Percentiles rank a stretch among this genome's conserved stretches.
Evolutionary conservation across 768 basidiomycete species (phyloP).

Genomic region (Mycena crocata): DNA sequence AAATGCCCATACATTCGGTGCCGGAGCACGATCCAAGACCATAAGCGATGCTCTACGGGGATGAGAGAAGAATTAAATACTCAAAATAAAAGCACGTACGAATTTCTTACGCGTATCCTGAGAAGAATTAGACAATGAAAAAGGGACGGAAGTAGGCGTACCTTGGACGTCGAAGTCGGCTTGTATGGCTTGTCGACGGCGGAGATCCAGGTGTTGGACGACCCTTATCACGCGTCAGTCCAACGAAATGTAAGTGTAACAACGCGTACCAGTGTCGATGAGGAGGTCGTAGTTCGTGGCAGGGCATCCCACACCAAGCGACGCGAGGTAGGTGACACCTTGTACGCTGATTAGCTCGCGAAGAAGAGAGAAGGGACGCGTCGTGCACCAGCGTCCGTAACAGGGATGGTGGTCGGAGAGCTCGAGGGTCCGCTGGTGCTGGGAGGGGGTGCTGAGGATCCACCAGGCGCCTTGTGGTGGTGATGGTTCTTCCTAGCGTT

Average conservation of each 20-base stretch:
- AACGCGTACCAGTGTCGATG: slow-evolving; percentile 37
- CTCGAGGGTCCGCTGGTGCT: neutral
- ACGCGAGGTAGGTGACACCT: slow-evolving; percentile 30
- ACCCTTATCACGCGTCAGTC: slow-evolving; percentile 28
- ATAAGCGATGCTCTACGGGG: slow-evolving; percentile 52
- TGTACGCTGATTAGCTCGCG: neutral
- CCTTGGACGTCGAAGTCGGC: slow-evolving; percentile 50
- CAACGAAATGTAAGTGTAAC: neutral
- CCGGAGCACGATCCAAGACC: slow-evolving; percentile 59
- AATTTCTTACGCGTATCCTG: slow-evolving; percentile 27
- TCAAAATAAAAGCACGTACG: slow-evolving; percentile 12
- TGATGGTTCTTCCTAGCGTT: neutral
- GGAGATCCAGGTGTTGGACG: slow-evolving; percentile 64
- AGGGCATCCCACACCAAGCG: slow-evolving; percentile 9
- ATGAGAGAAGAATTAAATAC: neutral
- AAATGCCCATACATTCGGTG: slow-evolving; percentile 28
- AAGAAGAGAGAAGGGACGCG: neutral
- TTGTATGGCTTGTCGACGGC: slow-evolving; percentile 49
- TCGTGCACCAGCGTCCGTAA: slow-evolving; percentile 15
- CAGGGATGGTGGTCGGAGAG: slow-evolving; percentile 1
- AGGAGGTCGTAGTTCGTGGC: slow-evolving; percentile 27
- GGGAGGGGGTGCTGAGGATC: neutral
- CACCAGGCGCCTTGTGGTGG: neutral
- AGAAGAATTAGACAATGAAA: slow-evolving; percentile 1
- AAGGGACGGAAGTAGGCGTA: neutral